Evolutionary conservation across 1,139 yeast genomes (phyloP), one percentile per base, ranked within the genome.

Genomic region (Protomyces pachydermus): DNA sequence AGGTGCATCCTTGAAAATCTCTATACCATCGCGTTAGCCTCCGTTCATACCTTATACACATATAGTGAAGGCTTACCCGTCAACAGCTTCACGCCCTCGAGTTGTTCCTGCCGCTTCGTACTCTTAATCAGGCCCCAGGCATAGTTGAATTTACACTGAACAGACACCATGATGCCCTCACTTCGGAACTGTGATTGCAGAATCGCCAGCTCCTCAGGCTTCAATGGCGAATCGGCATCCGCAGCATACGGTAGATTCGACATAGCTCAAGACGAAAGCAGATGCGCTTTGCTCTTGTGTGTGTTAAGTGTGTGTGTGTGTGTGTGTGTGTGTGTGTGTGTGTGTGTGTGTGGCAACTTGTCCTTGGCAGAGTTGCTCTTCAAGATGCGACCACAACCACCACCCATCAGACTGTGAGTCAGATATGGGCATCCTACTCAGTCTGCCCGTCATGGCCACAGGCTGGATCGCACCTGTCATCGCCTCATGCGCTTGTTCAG

Each of bases 41-140:
- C n/a, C n/a, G n/a, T n/a, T n/a, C n/a, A n/a, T n/a, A n/a, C n/a
- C n/a, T n/a, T n/a, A 14, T 34, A 10, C 10, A 54, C 18, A 28
- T 10, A 5, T n/a, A 35, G n/a, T 42, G 42, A 37, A 35, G 16
- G 55, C 54, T 89, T 82, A 63, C 84, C 85, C 0, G 93, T 82
- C 67, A 95, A 79, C 45, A 91, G 80, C 65, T 83, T 84, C 32
- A 95, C 84, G 0, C 98, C 99, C 64, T 86, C 80, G 69, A 86
- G 82, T 72, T 89, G 96, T 67, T 88, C 86, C 58, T 79, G 80
- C 28, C 79, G 79, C 54, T 79, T 77, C 60, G 75, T 72, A 3
- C 96, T 84, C 73, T 91, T 91, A 68, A 95, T 83, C 63, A 93
- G 78, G 1, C 96, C 98, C 98, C 99, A 95, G 0, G 97, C 96